Percentiles rank a stretch among this genome's conserved stretches.
Evolutionary conservation across 2,329 filamentous ascomycete species (phyloP).

Genomic region (Aspergillus oerlinghausenensis): DNA sequence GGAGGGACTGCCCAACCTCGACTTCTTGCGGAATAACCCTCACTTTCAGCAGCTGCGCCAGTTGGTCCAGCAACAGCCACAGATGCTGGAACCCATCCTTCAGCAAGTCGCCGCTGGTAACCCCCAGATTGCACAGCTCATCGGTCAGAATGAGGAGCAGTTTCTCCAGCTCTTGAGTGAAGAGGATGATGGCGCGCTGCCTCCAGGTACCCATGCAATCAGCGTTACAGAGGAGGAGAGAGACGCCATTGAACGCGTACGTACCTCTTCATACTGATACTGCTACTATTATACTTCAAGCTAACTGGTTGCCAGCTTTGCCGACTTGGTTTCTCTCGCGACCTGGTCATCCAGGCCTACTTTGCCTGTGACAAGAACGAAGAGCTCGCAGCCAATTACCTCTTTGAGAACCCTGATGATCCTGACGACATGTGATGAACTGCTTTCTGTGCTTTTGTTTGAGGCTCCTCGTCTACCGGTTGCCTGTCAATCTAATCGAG

Average conservation of each 20-base stretch:
- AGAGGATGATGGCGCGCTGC: conserved; percentile 71
- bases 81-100: conserved; percentile 97
- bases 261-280: conserved; percentile 26
- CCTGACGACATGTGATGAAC: conserved; percentile 44
- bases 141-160: conserved; percentile 85
- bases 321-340: conserved; percentile 85
- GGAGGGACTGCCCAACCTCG: conserved; percentile 69
- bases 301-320: conserved; percentile 60
- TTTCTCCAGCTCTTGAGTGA: conserved; percentile 89
- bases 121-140: conserved; percentile 87
- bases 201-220: conserved; percentile 84
- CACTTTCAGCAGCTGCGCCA: conserved; percentile 98
- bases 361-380: conserved; percentile 99
- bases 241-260: conserved; percentile 91
- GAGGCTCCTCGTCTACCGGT: conserved; percentile 2
- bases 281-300: not conserved
- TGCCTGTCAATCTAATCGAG: conserved; percentile 6
- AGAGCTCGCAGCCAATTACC: conserved; percentile 93
- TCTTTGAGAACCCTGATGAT: conserved; percentile 95
- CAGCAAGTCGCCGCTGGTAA: conserved; percentile 95
- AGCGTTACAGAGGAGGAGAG: conserved; percentile 92
- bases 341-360: conserved; percentile 94
- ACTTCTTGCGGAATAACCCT: conserved; percentile 90
- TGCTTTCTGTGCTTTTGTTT: not conserved
- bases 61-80: conserved; percentile 93